Evolutionary conservation across 2,329 filamentous ascomycete genomes (phyloP).

Genomic region (Botryotinia globosa): DNA sequence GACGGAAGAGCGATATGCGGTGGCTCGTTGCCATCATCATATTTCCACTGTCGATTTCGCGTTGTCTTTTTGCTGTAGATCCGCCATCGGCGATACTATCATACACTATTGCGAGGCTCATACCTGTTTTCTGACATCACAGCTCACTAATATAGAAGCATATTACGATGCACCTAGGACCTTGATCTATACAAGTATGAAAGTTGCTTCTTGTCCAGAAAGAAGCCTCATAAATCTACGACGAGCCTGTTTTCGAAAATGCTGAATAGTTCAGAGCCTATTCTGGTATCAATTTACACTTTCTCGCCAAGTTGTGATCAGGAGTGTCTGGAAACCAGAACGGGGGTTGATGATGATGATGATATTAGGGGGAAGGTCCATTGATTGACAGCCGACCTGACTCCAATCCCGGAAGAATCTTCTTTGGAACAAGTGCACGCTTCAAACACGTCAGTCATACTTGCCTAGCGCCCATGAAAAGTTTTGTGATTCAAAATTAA

Average conservation of each 20-base stretch:
- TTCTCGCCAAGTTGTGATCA: neutral
- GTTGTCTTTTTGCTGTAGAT: neutral
- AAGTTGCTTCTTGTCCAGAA: neutral
- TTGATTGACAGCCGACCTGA: too few relatives aligned
- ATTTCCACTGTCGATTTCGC: too few relatives aligned
- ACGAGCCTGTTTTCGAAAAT: too few relatives aligned
- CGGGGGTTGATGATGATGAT: fast-evolving
- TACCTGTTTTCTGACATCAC: neutral
- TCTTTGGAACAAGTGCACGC: neutral
- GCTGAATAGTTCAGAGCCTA: neutral
- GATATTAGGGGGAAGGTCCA: too few relatives aligned
- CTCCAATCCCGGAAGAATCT: neutral
- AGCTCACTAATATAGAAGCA: neutral
- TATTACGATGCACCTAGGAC: neutral
- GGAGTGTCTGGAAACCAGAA: neutral
- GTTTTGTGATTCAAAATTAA: neutral
- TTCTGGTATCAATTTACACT: too few relatives aligned
- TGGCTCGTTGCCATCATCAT: neutral
- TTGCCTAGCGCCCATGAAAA: neutral
- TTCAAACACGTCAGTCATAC: neutral
- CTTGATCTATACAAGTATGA: neutral
- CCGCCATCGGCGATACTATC: neutral
- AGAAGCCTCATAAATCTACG: neutral
- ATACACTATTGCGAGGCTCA: neutral
- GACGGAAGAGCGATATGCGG: neutral